These are phyloP conservation scores for Penicillium sp. DNA, from an alignment of 2,329 filamentous ascomycete genomes.

Conservation along the genomic window DNA sequence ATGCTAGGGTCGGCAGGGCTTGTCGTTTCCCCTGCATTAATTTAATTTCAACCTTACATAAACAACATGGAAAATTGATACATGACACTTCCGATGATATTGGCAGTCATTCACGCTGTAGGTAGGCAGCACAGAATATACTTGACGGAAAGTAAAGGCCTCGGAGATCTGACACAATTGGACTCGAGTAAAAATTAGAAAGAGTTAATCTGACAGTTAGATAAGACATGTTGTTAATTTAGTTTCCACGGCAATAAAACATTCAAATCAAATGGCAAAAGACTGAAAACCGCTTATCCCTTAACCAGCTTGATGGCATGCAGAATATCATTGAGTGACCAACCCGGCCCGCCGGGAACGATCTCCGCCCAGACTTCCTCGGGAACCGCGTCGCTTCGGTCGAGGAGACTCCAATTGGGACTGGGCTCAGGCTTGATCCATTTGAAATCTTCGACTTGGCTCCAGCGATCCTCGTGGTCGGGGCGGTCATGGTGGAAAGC, in stretches of 20 bases:
- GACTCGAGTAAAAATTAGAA: background rate
- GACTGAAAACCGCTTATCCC: conserved; percentile 6
- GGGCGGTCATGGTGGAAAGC: conserved; percentile 31
- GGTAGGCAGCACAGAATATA: too few species aligned
- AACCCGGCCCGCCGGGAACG: conserved; percentile 62
- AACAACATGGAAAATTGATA: conserved; percentile 9
- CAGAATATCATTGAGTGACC: conserved; percentile 65
- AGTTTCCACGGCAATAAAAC: background rate
- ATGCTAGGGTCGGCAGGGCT: conserved; percentile 6
- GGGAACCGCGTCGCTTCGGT: conserved; percentile 57
- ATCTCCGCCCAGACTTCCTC: conserved; percentile 68
- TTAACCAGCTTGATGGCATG: conserved; percentile 34
- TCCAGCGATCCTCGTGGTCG: conserved; percentile 66
- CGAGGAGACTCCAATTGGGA: conserved; percentile 79
- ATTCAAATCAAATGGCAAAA: background rate
- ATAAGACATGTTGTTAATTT: background rate
- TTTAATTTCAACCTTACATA: background rate
- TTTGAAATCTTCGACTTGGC: conserved; percentile 94
- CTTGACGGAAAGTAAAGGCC: background rate
- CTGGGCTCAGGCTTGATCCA: conserved; percentile 86
- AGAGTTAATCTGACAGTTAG: background rate
- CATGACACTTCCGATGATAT: conserved; percentile 1
- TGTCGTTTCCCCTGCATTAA: background rate
- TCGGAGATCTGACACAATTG: background rate
- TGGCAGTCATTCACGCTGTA: too few species aligned